Evolutionary conservation across 2,329 filamentous ascomycete species (phyloP).

Genomic region (Emydomyces testavorans): DNA sequence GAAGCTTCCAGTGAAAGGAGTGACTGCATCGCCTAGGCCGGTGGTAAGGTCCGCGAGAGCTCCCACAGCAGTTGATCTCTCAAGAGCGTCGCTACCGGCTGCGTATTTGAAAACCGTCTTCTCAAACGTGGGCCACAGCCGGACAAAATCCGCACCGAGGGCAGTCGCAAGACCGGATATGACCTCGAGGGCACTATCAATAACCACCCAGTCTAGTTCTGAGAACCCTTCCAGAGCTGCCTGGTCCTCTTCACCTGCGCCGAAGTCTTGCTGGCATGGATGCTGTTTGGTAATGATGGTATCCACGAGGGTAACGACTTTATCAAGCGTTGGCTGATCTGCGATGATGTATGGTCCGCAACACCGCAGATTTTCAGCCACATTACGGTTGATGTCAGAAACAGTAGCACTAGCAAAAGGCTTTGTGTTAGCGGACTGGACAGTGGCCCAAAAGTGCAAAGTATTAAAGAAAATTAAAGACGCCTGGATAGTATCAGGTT

Average conservation of each 20-base stretch:
- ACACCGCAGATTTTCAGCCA: constrained; percentile 79
- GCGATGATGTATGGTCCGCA: constrained; percentile 78
- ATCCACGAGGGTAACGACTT: constrained; percentile 62
- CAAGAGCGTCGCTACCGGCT: constrained; percentile 70
- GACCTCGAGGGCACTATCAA: constrained; percentile 88
- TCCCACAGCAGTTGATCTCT: constrained; percentile 81
- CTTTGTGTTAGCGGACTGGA: constrained; percentile 34
- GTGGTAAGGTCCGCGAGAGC: constrained; percentile 84
- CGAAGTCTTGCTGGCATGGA: constrained; percentile 82
- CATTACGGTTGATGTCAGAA: constrained; percentile 88
- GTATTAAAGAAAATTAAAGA: constrained; percentile 13
- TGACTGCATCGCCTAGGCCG: constrained; percentile 70
- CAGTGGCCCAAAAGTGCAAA: constrained; percentile 9
- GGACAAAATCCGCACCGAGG: constrained; percentile 66
- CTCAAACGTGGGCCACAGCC: constrained; percentile 94
- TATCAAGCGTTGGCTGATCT: constrained; percentile 59
- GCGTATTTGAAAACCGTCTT: constrained; percentile 82
- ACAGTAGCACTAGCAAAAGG: constrained; percentile 57
- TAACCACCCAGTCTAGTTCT: constrained; percentile 94
- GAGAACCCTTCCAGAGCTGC: constrained; percentile 68
- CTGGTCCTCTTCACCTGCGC: constrained; percentile 64
- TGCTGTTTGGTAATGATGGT: constrained; percentile 81
- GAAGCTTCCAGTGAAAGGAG: constrained; percentile 64
- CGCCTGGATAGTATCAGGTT: constrained; percentile 16
- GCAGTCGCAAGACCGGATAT: constrained; percentile 73